Conservation (phyloP, 2,329 filamentous ascomycete species). For the Epicoccum nigrum region DNA sequence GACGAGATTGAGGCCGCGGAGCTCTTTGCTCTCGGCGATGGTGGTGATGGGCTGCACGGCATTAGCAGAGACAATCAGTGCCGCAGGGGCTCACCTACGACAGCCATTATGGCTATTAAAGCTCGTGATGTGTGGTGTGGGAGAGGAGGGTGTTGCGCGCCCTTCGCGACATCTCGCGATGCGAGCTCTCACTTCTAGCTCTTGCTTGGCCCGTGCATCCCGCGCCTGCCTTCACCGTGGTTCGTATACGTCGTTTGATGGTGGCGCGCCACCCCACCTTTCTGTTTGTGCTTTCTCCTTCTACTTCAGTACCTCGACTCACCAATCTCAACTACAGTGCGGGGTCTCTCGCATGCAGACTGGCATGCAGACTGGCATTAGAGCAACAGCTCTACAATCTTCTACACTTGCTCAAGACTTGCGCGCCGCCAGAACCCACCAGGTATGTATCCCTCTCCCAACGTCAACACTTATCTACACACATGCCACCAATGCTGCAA, state of each 20-base stretch:
- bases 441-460: background rate
- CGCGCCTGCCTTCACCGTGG: slow-evolving; percentile 8
- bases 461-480: background rate
- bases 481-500: too few relatives aligned
- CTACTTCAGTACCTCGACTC: too few relatives aligned
- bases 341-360: too few relatives aligned
- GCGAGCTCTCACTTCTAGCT: slow-evolving; percentile 13
- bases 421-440: background rate
- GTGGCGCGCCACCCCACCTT: background rate
- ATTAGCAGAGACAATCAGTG: slow-evolving; percentile 19
- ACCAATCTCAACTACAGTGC: too few relatives aligned
- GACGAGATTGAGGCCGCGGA: slow-evolving; percentile 95
- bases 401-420: background rate
- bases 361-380: too few relatives aligned
- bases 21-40: slow-evolving; percentile 92
- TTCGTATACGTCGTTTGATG: slow-evolving; percentile 3
- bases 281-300: too few relatives aligned
- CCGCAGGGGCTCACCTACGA: slow-evolving; percentile 28
- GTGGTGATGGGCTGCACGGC: slow-evolving; percentile 66
- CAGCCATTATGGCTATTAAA: slow-evolving; percentile 42
- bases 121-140: slow-evolving; percentile 8
- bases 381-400: too few relatives aligned
- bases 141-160: slow-evolving; percentile 8
- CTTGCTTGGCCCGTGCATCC: background rate
- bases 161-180: slow-evolving; percentile 12